Percentiles rank a stretch among this genome's conserved stretches.
Conservation (phyloP, 257 asterid genomes). For the Phtheirospermum japonicum region DNA sequence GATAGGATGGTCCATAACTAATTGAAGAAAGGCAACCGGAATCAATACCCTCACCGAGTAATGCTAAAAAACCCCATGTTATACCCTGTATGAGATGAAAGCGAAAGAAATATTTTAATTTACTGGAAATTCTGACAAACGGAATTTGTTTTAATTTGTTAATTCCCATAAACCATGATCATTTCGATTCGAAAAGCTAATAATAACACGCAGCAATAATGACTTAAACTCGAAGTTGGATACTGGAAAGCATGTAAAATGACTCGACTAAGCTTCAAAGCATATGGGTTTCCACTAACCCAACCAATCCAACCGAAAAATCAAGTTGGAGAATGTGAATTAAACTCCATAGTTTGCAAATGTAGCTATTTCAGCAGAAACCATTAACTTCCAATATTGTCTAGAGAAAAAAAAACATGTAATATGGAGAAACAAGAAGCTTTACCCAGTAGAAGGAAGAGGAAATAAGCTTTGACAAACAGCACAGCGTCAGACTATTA, state of each 20-base stretch:
- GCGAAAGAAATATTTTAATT: slow-evolving; percentile 11
- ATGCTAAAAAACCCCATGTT: slow-evolving; percentile 14
- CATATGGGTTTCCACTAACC: neutral
- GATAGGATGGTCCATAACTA: slow-evolving; percentile 38
- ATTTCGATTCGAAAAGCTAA: neutral
- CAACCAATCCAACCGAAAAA: neutral
- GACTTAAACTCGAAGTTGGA: neutral
- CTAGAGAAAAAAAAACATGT: neutral
- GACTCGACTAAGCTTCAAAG: neutral
- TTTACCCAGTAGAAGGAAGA: slow-evolving; percentile 25
- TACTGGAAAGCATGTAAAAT: slow-evolving; percentile 5
- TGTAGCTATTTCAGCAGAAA: neutral
- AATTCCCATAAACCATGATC: neutral
- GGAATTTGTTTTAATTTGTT: neutral
- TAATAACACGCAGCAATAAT: neutral
- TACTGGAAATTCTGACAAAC: slow-evolving; percentile 3
- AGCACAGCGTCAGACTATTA: neutral
- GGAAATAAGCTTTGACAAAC: slow-evolving; percentile 14
- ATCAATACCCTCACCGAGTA: slow-evolving; percentile 19
- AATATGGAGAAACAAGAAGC: slow-evolving; percentile 26
- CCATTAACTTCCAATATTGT: neutral
- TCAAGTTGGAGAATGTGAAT: neutral
- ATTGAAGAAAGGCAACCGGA: slow-evolving; percentile 4
- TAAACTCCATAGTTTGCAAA: slow-evolving; percentile 11
- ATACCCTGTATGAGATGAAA: no score